Percentiles rank a stretch among this genome's conserved stretches.
phyloP scores from a whole-genome alignment of 1,284 basidiomycete genomes.

The Malassezia restricta region DNA sequence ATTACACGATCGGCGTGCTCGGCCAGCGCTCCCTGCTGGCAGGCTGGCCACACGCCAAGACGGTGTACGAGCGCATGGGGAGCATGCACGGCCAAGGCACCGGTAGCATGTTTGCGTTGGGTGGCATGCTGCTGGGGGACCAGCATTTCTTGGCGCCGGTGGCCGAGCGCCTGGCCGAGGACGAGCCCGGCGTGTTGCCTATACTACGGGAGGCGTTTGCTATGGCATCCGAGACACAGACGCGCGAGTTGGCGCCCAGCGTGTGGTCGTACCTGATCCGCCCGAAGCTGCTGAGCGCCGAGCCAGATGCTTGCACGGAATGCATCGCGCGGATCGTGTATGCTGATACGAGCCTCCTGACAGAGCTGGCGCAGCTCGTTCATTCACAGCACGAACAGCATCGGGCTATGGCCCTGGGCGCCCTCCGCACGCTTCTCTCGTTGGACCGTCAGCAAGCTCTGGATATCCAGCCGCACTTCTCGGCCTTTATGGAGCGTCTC shows the following conservation, averaged over 20 bases:
- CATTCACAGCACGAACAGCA: slow-evolving; percentile 47
- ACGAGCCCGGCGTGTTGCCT: slow-evolving; percentile 51
- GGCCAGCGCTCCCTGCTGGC: slow-evolving; percentile 32
- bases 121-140: slow-evolving; percentile 87
- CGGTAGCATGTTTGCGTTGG: slow-evolving; percentile 47
- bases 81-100: slow-evolving; percentile 28
- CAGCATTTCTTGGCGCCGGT: slow-evolving; percentile 49
- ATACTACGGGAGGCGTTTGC: slow-evolving; percentile 78
- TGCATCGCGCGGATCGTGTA: slow-evolving; percentile 90
- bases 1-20: slow-evolving; percentile 27
- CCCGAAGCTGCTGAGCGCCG: slow-evolving; percentile 52
- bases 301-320: slow-evolving; percentile 49
- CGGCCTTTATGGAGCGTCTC: slow-evolving; percentile 79
- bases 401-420: slow-evolving; percentile 77
- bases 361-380: slow-evolving; percentile 56
- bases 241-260: slow-evolving; percentile 69
- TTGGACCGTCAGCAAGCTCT: slow-evolving; percentile 64
- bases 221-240: slow-evolving; percentile 67
- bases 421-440: slow-evolving; percentile 87
- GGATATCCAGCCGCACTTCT: slow-evolving; percentile 72
- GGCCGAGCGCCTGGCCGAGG: not conserved
- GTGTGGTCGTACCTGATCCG: slow-evolving; percentile 65
- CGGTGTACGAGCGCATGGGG: slow-evolving; percentile 18
- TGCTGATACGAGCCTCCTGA: slow-evolving; percentile 71
- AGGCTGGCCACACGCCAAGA: slow-evolving; percentile 20